A percentile compares a stretch with the other conserved stretches of the same genome.
Evolutionary conservation across 345 rosid species (phyloP).

Genomic region (Moricandia moricandioides): DNA sequence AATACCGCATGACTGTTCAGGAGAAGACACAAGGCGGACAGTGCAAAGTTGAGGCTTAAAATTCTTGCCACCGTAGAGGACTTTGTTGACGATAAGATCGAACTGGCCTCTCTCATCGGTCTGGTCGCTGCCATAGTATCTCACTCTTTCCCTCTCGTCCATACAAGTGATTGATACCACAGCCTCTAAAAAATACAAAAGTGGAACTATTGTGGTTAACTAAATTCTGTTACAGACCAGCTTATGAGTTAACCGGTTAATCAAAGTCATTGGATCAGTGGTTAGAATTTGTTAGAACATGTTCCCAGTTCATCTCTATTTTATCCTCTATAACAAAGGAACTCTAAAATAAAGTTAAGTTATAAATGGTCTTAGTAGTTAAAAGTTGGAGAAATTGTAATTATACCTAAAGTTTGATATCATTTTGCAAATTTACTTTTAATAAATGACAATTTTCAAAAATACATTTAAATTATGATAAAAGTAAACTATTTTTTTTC

Average conservation of each 20-base stretch:
- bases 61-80: constrained; percentile 49
- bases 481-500: too few species aligned
- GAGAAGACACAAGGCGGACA: constrained; percentile 67
- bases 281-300: neutral
- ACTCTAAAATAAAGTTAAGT: too few species aligned
- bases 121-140: constrained; percentile 56
- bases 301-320: too few species aligned
- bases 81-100: constrained; percentile 40
- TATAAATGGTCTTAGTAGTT: too few species aligned
- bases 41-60: constrained; percentile 47
- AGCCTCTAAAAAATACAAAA: constrained; percentile 41
- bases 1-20: constrained; percentile 55
- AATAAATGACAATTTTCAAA: too few species aligned
- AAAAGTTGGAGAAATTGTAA: too few species aligned
- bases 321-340: too few species aligned
- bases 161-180: constrained; percentile 62
- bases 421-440: too few species aligned
- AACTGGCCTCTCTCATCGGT: constrained; percentile 62
- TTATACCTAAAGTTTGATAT: too few species aligned
- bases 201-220: neutral
- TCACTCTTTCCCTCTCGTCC: constrained; percentile 65
- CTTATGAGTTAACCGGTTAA: neutral
- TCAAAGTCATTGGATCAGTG: neutral
- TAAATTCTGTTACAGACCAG: neutral
- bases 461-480: too few species aligned